phyloP scores from a whole-genome alignment of 495 filamentous ascomycete species.

The Penicillium riverlandense region DNA sequence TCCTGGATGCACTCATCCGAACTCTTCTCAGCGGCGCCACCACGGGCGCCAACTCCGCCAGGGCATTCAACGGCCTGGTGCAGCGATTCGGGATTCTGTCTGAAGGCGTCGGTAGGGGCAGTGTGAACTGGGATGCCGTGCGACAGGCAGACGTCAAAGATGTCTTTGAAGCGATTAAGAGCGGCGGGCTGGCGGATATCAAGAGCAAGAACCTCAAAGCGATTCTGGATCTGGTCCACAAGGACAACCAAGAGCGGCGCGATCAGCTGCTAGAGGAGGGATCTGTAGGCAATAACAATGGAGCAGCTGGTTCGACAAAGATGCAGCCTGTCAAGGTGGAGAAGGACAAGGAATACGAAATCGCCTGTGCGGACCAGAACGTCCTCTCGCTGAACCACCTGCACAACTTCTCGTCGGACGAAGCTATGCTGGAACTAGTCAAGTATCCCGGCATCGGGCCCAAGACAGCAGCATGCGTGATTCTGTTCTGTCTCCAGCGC shows the following conservation, averaged over 20 bases:
- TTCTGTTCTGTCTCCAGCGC: slow-evolving; percentile 70
- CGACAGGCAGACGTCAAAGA: slow-evolving; percentile 54
- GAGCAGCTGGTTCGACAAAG: neutral
- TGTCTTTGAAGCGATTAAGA: slow-evolving; percentile 65
- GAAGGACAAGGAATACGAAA: slow-evolving; percentile 41
- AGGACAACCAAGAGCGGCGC: slow-evolving; percentile 53
- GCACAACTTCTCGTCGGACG: slow-evolving; percentile 54
- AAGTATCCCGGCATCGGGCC: slow-evolving; percentile 81
- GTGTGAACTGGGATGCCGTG: slow-evolving; percentile 82
- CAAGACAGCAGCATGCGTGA: slow-evolving; percentile 85
- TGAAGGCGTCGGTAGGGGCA: slow-evolving; percentile 62
- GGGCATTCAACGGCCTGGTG: slow-evolving; percentile 65
- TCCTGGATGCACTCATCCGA: slow-evolving; percentile 81
- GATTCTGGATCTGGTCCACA: slow-evolving; percentile 73
- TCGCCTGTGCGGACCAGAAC: slow-evolving; percentile 46
- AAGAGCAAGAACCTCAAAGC: slow-evolving; percentile 75
- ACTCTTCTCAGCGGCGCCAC: slow-evolving; percentile 76
- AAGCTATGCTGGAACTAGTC: slow-evolving; percentile 66
- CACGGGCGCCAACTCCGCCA: slow-evolving; percentile 55
- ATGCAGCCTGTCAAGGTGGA: slow-evolving; percentile 10
- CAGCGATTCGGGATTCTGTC: slow-evolving; percentile 58
- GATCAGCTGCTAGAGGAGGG: slow-evolving; percentile 18
- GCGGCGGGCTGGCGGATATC: slow-evolving; percentile 57
- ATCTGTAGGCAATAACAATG: neutral
- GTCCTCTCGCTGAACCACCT: slow-evolving; percentile 72